Base-by-base conservation (phyloP, 352 stramenopile species). In the Phytophthora vignae region DNA sequence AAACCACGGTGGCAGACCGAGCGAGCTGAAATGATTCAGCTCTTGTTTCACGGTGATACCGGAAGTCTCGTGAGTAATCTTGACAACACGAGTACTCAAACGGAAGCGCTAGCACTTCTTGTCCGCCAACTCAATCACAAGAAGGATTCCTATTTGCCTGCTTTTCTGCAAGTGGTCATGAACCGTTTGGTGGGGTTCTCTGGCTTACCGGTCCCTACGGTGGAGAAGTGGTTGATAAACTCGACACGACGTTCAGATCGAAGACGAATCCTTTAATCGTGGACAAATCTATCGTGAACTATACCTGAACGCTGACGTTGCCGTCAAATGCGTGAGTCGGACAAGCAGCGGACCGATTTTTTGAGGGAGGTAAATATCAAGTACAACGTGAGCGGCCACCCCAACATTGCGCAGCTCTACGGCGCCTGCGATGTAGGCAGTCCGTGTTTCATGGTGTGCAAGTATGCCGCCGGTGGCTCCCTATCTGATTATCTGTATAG, bases 361-460 rank as follows among this genome's bases (percentile, higher is more conserved):
- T 8, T 64, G 10, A 46, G 57, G 15, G 57, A 64, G 40, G 44
- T 48, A 19, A 46, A 46, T 8, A 29, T 56, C 33, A 56, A 44
- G 57, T 19, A 31, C 27, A 25, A 48, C 3, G 40, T 19, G 7
- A 64, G 27, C n/a, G 29, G 38, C 0, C 57, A 56, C 22, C 57
- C 57, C 5, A 64, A 64, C 17, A 55, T 64, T 22, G 46, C 31
- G 1, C 57, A 27, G 8, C 11, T 64, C 7, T 64, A 33, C 17
- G 57, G 57, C 1, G 57, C 44, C 10, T 64, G 42, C 29, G 27
- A 64, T 36, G 44, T 56, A 3, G 27, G 57, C 2, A 5, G 12
- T 7, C 57, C 57, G 2, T 56, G 27, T 33, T 56, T 64, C 5
- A 56, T 64, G 44, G 57, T 44, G 7, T 55, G 57, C 42, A 64